Conservation (phyloP, 2,329 filamentous ascomycete genomes). For the Colletotrichum plurivorum region DNA sequence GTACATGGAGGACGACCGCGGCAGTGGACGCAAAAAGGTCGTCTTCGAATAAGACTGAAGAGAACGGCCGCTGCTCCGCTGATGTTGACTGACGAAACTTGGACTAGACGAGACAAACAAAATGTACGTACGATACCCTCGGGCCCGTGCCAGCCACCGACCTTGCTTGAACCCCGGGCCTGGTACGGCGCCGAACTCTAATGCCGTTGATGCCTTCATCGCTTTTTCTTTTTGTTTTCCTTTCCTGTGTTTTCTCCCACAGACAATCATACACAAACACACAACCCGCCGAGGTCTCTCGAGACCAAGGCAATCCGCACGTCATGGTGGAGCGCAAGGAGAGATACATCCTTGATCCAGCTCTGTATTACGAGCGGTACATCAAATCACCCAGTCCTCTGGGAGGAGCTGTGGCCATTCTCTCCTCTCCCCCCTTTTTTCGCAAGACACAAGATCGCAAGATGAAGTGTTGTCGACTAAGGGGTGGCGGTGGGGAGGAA, state of each 20-base stretch:
- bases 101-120: conserved; percentile 40
- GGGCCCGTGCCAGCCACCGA: conserved; percentile 20
- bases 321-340: conserved; percentile 84
- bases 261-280: neutral
- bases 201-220: conserved; percentile 31
- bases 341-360: conserved; percentile 78
- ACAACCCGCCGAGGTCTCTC: conserved; percentile 5
- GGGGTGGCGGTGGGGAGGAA: too few relatives aligned
- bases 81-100: conserved; percentile 37
- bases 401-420: too few relatives aligned
- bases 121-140: conserved; percentile 59
- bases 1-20: conserved; percentile 65
- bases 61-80: conserved; percentile 2
- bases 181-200: conserved; percentile 24
- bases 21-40: conserved; percentile 64
- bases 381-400: conserved; percentile 54
- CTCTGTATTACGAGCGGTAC: conserved; percentile 84
- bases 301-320: conserved; percentile 64
- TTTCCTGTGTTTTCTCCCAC: too few relatives aligned
- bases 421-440: too few relatives aligned
- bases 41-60: conserved; percentile 60
- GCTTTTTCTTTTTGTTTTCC: neutral
- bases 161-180: neutral
- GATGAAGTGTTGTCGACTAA: conserved; percentile 41
- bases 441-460: conserved; percentile 39